Conservation (phyloP, 2,329 filamentous ascomycete genomes). For the Clarireedia homoeocarpa region DNA sequence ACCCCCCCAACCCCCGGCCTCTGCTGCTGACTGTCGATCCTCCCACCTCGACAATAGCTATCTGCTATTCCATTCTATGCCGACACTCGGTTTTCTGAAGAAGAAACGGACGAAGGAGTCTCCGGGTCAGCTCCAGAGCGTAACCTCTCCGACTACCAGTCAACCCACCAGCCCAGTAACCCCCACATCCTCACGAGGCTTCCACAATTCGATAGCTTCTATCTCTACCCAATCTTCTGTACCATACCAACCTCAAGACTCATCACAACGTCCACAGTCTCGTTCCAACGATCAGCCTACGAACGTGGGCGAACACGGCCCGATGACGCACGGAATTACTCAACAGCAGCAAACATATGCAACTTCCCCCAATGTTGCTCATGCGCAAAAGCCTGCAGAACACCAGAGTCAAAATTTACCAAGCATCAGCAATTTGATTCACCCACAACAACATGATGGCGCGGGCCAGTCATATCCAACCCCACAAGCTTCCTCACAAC, state of each 20-base stretch:
- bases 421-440: constrained; percentile 78
- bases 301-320: constrained; percentile 25
- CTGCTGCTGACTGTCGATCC: constrained; percentile 20
- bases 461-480: constrained; percentile 29
- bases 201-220: constrained; percentile 34
- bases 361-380: constrained; percentile 19
- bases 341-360: constrained; percentile 28
- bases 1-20: constrained; percentile 9
- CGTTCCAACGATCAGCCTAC: constrained; percentile 24
- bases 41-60: constrained; percentile 22
- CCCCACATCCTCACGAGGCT: constrained; percentile 46
- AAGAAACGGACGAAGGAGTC: constrained; percentile 98
- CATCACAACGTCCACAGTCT: constrained; percentile 22
- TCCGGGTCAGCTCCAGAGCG: constrained; percentile 50
- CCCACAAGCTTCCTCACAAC: constrained; percentile 8
- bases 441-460: constrained; percentile 49
- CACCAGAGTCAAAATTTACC: constrained; percentile 56
- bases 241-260: constrained; percentile 21
- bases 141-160: constrained; percentile 58
- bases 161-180: constrained; percentile 58
- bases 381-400: constrained; percentile 17
- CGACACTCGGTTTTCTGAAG: constrained; percentile 91
- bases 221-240: constrained; percentile 31
- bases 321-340: constrained; percentile 28
- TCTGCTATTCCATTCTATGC: constrained; percentile 52